Percentiles rank a stretch among this genome's conserved stretches.
phyloP scores from a whole-genome alignment of 805 yeast species.

The Candida coleopterorum region DNA sequence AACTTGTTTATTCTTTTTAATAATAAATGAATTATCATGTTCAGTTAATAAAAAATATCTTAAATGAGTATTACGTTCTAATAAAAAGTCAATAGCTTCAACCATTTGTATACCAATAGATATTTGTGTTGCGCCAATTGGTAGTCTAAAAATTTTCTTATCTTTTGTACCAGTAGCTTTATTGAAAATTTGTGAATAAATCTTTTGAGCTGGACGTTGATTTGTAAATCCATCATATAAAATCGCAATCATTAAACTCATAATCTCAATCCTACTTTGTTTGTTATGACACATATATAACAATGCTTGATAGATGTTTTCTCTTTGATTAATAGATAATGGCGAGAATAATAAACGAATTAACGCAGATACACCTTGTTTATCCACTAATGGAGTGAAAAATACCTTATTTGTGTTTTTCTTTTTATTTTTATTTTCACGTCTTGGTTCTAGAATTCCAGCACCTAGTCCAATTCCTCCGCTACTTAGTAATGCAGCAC shows the following conservation, averaged over 20 bases:
- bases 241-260: constrained; percentile 62
- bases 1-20: constrained; percentile 27
- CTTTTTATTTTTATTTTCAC: constrained; percentile 6
- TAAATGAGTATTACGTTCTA: constrained; percentile 63
- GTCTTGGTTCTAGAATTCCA: constrained; percentile 11
- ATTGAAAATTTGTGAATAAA: constrained; percentile 52
- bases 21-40: constrained; percentile 48
- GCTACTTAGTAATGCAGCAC: neutral
- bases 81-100: constrained; percentile 66
- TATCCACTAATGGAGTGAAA: constrained; percentile 68
- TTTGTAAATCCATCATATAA: constrained; percentile 71
- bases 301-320: constrained; percentile 59
- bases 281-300: constrained; percentile 67
- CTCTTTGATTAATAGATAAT: constrained; percentile 58
- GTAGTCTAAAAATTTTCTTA: constrained; percentile 31
- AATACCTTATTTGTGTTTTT: constrained; percentile 21
- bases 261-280: constrained; percentile 71
- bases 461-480: neutral
- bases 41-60: constrained; percentile 75
- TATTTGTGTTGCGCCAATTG: constrained; percentile 61
- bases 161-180: constrained; percentile 34
- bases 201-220: constrained; percentile 55
- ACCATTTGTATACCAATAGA: constrained; percentile 72
- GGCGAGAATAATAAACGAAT: constrained; percentile 71
- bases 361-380: constrained; percentile 68